Evolutionary conservation across 768 basidiomycete species (phyloP).

Genomic region (Suillus subaureus): DNA sequence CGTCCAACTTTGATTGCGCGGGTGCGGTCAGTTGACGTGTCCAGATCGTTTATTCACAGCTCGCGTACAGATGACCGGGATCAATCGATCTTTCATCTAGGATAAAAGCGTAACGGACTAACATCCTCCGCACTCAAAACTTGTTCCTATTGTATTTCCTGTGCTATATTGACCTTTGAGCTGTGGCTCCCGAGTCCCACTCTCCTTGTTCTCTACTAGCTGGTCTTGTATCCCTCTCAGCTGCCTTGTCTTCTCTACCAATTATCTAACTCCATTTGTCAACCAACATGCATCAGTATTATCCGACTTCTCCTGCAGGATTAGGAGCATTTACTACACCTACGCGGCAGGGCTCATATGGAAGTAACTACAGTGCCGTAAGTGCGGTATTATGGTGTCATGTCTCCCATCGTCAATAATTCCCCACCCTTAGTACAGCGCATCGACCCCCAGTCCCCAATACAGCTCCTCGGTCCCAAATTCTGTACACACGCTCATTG

Average conservation of each 20-base stretch:
- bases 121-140: background rate
- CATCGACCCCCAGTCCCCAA: constrained; percentile 50
- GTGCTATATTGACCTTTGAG: background rate
- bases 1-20: constrained; percentile 1
- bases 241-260: constrained; percentile 4
- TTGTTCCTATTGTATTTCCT: background rate
- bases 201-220: background rate
- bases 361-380: background rate
- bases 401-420: background rate
- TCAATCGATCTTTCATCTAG: background rate
- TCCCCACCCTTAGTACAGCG: constrained; percentile 8
- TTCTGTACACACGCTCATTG: constrained; percentile 68
- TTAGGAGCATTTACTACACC: constrained; percentile 5
- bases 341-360: constrained; percentile 5
- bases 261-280: background rate
- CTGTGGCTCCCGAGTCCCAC: background rate
- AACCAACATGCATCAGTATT: constrained; percentile 10
- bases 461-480: constrained; percentile 50
- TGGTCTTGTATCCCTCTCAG: background rate
- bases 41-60: background rate
- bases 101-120: background rate
- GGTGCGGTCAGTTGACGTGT: background rate
- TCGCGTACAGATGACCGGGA: background rate
- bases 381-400: background rate
- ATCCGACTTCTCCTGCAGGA: constrained; percentile 14